Conservation (phyloP, 2,329 filamentous ascomycete genomes). For the Pyrenophora seminiperda region DNA sequence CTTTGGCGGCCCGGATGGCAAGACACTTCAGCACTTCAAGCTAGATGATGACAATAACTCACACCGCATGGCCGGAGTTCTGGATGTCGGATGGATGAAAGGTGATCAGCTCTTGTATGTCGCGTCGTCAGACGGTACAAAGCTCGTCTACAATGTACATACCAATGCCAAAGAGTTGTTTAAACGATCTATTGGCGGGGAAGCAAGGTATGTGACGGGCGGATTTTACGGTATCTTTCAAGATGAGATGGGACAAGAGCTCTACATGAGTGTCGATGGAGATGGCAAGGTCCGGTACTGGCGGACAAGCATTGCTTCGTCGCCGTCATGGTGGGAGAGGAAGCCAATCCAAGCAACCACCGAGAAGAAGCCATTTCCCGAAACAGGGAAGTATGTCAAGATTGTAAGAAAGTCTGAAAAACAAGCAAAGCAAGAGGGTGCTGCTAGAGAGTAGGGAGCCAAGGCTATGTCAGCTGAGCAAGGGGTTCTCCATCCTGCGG, state of each 20-base stretch:
- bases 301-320: slow-evolving; percentile 11
- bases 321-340: slow-evolving; percentile 26
- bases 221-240: slow-evolving; percentile 23
- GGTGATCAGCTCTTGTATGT: slow-evolving; percentile 25
- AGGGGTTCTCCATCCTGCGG: no score
- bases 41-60: slow-evolving; percentile 11
- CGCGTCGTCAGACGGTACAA: slow-evolving; percentile 26
- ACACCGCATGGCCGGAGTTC: slow-evolving; percentile 12
- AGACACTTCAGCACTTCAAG: slow-evolving; percentile 26
- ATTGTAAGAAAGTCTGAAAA: slow-evolving; percentile 14
- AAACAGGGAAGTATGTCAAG: slow-evolving; percentile 29
- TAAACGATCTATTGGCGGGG: slow-evolving; percentile 20
- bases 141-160: slow-evolving; percentile 29
- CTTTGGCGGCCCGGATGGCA: slow-evolving; percentile 24
- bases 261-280: slow-evolving; percentile 33
- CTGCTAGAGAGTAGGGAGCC: neutral
- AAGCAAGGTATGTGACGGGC: slow-evolving; percentile 7
- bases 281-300: slow-evolving; percentile 35
- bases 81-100: slow-evolving; percentile 25
- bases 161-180: slow-evolving; percentile 38
- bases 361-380: slow-evolving; percentile 13
- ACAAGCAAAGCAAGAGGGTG: neutral
- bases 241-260: slow-evolving; percentile 11
- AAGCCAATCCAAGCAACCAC: neutral
- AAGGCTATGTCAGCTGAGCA: no score